phyloP scores from a whole-genome alignment of 192 early-diverging fungal genomes.

The Pecoramyces ruminantium region DNA sequence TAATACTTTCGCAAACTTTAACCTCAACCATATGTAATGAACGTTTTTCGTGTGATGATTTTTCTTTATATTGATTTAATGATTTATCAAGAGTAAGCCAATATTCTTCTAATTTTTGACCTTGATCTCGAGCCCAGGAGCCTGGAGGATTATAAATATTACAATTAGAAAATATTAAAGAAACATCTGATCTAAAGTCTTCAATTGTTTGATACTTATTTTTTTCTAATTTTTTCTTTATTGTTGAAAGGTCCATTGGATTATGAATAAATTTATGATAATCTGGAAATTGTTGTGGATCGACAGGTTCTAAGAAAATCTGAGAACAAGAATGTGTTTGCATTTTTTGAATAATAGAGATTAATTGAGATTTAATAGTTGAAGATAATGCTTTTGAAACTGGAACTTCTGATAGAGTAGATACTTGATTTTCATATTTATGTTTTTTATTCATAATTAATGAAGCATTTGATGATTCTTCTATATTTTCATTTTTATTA shows the following conservation, averaged over 20 bases:
- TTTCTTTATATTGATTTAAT: slow-evolving; percentile 1
- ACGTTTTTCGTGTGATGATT: not conserved
- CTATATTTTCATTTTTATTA: not conserved
- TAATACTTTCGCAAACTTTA: slow-evolving; percentile 7
- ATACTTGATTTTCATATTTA: not conserved
- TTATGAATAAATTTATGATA: slow-evolving; percentile 2
- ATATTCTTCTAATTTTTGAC: not conserved
- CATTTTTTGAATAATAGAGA: slow-evolving; percentile 5
- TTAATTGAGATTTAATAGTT: not conserved
- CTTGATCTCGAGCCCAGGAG: not conserved
- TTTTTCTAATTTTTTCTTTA: slow-evolving; percentile 4
- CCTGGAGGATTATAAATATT: not conserved
- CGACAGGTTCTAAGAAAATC: slow-evolving; percentile 30
- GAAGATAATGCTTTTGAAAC: not conserved
- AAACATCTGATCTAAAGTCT: not conserved
- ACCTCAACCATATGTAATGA: not conserved
- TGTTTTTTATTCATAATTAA: not conserved
- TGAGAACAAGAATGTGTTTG: slow-evolving; percentile 8
- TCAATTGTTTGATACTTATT: slow-evolving; percentile 1
- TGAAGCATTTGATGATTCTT: not conserved
- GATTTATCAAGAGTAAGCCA: not conserved
- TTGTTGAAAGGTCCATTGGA: not conserved
- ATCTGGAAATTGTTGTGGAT: slow-evolving; percentile 2
- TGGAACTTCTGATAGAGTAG: too few species aligned
- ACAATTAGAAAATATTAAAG: slow-evolving; percentile 1